Percentiles rank a stretch among this genome's conserved stretches.
These are phyloP conservation scores for Cryptococcus sp. DNA, from an alignment of 1,284 basidiomycete genomes.

Conservation along the genomic window DNA sequence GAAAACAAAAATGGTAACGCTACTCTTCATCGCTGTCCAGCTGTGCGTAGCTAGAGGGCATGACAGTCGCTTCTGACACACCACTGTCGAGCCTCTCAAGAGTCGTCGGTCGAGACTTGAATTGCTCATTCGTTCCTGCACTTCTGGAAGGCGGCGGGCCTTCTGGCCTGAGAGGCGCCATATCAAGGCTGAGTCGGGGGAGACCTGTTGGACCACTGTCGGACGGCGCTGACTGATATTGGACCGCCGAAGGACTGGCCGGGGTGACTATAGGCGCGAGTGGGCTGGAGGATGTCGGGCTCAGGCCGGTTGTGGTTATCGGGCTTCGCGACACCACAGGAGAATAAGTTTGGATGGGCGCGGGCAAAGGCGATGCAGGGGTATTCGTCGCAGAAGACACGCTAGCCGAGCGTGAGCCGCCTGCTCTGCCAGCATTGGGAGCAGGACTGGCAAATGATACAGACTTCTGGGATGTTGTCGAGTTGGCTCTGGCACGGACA, in stretches of 20 bases:
- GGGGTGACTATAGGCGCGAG: conserved; percentile 26
- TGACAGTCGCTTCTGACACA: conserved; percentile 13
- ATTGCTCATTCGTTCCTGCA: no score
- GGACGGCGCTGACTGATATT: conserved; percentile 1
- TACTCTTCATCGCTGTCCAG: conserved; percentile 30
- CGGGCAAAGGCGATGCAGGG: neutral
- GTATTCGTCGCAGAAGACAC: neutral
- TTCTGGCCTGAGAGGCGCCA: conserved; percentile 29
- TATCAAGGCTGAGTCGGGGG: conserved; percentile 36
- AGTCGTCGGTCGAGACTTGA: neutral
- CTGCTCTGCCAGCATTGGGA: neutral
- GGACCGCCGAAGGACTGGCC: conserved; percentile 18
- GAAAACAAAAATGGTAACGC: no score
- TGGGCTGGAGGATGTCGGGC: conserved; percentile 19
- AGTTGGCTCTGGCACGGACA: conserved; percentile 20
- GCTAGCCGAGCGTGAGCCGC: neutral
- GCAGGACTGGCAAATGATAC: conserved; percentile 6
- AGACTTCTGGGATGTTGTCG: conserved; percentile 11
- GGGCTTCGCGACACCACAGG: neutral
- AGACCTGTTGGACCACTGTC: conserved; percentile 13
- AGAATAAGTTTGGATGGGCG: neutral
- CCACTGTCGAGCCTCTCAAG: conserved; percentile 18
- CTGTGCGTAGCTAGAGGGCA: conserved; percentile 20
- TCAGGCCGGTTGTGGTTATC: conserved; percentile 12
- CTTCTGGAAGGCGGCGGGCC: neutral